Conservation (phyloP, 495 filamentous ascomycete genomes). For the Aspergillus cavernicola region DNA sequence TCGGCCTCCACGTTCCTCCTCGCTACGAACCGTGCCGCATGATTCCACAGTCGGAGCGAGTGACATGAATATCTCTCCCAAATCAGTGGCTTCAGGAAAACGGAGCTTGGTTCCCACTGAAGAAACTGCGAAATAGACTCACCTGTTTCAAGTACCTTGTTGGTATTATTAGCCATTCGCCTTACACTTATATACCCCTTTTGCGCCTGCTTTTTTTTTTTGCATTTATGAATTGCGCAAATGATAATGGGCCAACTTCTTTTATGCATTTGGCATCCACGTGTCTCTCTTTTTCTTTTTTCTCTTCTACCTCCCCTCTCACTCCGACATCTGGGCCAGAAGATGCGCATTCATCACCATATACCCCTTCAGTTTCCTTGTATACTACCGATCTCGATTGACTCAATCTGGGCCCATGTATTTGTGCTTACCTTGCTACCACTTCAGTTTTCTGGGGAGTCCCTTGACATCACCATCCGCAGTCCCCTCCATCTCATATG, state of each 20-base stretch:
- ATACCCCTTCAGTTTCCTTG: constrained; percentile 17
- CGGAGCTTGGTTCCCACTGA: neutral
- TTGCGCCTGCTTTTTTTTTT: constrained; percentile 24
- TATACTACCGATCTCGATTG: constrained; percentile 10
- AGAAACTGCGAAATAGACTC: constrained; percentile 8
- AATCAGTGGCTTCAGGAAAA: constrained; percentile 9
- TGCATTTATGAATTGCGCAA: constrained; percentile 18
- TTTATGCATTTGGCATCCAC: neutral
- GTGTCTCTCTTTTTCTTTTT: neutral
- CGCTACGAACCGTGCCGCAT: constrained; percentile 23
- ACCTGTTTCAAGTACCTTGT: constrained; percentile 3
- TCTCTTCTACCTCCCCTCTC: constrained; percentile 8
- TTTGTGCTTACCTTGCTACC: neutral
- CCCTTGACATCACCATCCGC: neutral
- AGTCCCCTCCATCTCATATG: neutral
- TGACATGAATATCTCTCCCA: constrained; percentile 9
- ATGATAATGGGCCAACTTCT: constrained; percentile 10
- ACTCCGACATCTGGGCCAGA: neutral
- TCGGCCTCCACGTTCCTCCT: constrained; percentile 39
- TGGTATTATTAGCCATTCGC: constrained; percentile 20
- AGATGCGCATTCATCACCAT: neutral
- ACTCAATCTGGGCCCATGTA: neutral
- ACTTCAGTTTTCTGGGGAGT: constrained; percentile 8
- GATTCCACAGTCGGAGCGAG: constrained; percentile 12
- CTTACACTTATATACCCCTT: constrained; percentile 31